Evolutionary conservation across 148 eudicot species (phyloP), one percentile per base, ranked within the genome.

Genomic region (Oxyria digyna): DNA sequence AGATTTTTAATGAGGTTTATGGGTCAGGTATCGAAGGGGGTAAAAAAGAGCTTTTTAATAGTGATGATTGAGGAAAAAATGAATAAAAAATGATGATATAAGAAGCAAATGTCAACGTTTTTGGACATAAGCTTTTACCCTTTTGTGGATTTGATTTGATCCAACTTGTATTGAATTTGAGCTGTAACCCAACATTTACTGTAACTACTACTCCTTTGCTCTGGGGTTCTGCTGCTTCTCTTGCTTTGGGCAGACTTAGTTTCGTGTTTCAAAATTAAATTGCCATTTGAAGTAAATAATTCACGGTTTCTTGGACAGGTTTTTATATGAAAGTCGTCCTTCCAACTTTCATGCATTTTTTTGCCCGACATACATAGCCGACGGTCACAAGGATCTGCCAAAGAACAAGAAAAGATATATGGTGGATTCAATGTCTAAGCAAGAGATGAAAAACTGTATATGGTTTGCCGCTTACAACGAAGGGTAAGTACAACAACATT

Each of bases 101-200:
- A 18, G 38, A 6, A 29, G n/a, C 17, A 29, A 59, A 59, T 59
- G 65, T 59, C 65, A 59, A 59, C 65, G 65, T 59, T 59, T 59
- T 59, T 59, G 65, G 65, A 59, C 65, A 59, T n/a, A 27, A 59
- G 65, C 37, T 18, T 57, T 57, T 29, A 29, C 8, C 59, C 38
- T 59, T 59, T 59, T 59, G 37, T 59, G 18, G 37, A 27, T 0
- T 29, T 27, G 20, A 31, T 0, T 29, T 27, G 20, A 31, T 29
- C 3, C 6, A 29, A 21, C 4, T 52, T 4, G 13, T 10, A 21
- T 8, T 23, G 3, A 49, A 49, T 49, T 49, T 4, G 21, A 54
- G 62, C 37, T 29, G 65, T n/a, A 59, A 59, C 65, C 65, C 65
- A 59, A 59, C 37, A 59, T 27, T 59, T 27, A 59, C 65, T 59